These are phyloP conservation scores for Peterozyma toletana DNA, from an alignment of 805 yeast species.

Conservation along the genomic window DNA sequence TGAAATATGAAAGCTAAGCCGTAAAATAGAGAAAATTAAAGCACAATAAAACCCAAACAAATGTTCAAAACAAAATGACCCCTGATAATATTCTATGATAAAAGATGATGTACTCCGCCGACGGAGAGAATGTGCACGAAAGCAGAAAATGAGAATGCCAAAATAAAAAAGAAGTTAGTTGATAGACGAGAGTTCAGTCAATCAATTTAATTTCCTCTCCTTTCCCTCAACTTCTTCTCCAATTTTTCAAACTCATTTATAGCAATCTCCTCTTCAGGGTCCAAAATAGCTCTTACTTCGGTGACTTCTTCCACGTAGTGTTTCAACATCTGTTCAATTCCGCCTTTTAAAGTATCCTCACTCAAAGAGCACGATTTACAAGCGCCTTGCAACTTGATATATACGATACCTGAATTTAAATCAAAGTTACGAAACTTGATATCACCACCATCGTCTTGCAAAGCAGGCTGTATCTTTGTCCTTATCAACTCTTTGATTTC, in stretches of 20 bases:
- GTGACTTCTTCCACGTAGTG: slow-evolving; percentile 64
- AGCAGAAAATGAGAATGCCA: too few relatives aligned
- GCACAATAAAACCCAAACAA: too few relatives aligned
- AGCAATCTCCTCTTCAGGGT: slow-evolving; percentile 48
- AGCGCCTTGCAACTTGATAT: slow-evolving; percentile 57
- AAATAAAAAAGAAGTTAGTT: too few relatives aligned
- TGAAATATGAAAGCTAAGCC: slow-evolving; percentile 5
- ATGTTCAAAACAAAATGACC: too few relatives aligned
- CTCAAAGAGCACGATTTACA: slow-evolving; percentile 68
- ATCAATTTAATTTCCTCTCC: slow-evolving; percentile 6
- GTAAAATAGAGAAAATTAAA: too few relatives aligned
- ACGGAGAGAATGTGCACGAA: too few relatives aligned
- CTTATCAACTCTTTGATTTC: slow-evolving; percentile 66
- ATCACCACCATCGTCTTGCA: slow-evolving; percentile 74
- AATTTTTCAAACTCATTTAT: slow-evolving; percentile 78
- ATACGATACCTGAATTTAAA: slow-evolving; percentile 47
- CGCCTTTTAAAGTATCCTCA: slow-evolving; percentile 58
- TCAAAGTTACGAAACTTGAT: slow-evolving; percentile 59
- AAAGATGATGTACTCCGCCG: too few relatives aligned
- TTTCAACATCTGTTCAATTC: slow-evolving; percentile 65
- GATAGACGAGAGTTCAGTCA: too few relatives aligned
- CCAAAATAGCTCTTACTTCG: slow-evolving; percentile 35
- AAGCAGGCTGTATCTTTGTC: slow-evolving; percentile 66
- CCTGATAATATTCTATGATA: too few relatives aligned
- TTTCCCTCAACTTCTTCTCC: slow-evolving; percentile 46